Conservation (phyloP, 345 rosid species). For the Sisymbrium irio region DNA sequence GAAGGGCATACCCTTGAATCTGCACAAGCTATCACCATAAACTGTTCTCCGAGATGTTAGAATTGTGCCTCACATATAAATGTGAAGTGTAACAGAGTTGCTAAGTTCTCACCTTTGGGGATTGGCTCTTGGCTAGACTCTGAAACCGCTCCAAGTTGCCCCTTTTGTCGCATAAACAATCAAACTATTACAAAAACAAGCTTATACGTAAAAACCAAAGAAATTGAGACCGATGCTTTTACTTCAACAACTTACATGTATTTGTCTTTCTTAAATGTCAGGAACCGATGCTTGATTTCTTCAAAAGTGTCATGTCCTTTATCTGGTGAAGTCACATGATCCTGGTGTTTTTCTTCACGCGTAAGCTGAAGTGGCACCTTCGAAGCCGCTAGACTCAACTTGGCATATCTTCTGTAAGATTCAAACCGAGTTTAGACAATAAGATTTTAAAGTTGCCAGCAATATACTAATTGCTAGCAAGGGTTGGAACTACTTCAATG, state of each 20-base stretch:
- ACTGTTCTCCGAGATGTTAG: conserved; percentile 52
- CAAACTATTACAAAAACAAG: background rate
- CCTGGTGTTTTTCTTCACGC: conserved; percentile 1
- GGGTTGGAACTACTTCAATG: background rate
- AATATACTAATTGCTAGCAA: background rate
- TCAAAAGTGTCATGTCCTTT: conserved; percentile 45
- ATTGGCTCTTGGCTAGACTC: conserved; percentile 62
- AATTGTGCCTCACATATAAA: background rate
- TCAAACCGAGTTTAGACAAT: background rate
- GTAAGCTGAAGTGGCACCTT: background rate
- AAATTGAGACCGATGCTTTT: background rate
- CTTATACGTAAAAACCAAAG: background rate
- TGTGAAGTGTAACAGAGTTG: background rate
- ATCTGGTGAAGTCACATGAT: background rate
- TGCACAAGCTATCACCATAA: conserved; percentile 87
- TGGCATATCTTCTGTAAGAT: conserved; percentile 8
- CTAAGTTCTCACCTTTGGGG: conserved; percentile 59
- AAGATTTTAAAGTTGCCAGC: background rate
- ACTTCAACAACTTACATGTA: conserved; percentile 54
- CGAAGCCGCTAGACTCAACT: conserved; percentile 5
- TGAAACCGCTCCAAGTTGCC: conserved; percentile 57
- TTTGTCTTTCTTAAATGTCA: conserved; percentile 57
- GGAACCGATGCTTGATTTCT: conserved; percentile 59
- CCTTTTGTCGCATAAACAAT: conserved; percentile 40
- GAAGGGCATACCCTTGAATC: conserved; percentile 96